Base-by-base conservation (phyloP, 2,329 filamentous ascomycete species). In the Blumeria hordei region DNA sequence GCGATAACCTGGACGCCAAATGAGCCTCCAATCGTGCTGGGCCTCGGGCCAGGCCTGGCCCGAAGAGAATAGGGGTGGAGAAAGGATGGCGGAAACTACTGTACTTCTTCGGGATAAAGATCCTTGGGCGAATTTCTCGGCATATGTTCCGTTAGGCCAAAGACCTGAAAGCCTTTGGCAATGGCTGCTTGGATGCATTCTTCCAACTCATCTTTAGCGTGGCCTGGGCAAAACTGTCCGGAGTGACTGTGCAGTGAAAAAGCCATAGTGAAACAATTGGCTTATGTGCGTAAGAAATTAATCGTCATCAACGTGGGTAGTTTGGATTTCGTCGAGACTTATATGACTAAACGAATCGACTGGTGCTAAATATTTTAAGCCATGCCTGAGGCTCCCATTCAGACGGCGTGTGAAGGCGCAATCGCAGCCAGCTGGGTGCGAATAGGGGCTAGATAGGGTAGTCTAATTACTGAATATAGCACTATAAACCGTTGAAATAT, bases 191-290 rank as follows among this genome's bases (percentile, higher is more conserved):
- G 76, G 62, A 96, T 72, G 52, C 96, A 78, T 60, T 87, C 81
- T 67, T 96, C 90, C 9, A 98, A 76, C 18, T 79, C 75, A 66
- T 94, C 80, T 65, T 83, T 80, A 53, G 92, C 92, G 71, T 98
- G 92, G 62, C 83, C 79, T 9, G 81, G 81, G 71, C 92, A 98
- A 72, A 98, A 98, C 67, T 98, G 86, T 59, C 92, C 92, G 39
- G 92, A 96, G 70, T 98, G 92, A 65, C 87, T 94, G 69, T 98
- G 92, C 73, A 96, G 93, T 4, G 92, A 93, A 71, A 94, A 94
- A 1, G 90, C 88, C 92, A 96, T 96, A 11, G 2, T 52, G 21
- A 28, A 28, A 28, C 21, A 28, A 28, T 28, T 28, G 21, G 21
- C 21, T 28, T 28, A 28, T 28, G 21, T 28, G 4, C 21, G 21